Conservation (phyloP, 768 basidiomycete genomes). For the Astraeus odoratus region DNA sequence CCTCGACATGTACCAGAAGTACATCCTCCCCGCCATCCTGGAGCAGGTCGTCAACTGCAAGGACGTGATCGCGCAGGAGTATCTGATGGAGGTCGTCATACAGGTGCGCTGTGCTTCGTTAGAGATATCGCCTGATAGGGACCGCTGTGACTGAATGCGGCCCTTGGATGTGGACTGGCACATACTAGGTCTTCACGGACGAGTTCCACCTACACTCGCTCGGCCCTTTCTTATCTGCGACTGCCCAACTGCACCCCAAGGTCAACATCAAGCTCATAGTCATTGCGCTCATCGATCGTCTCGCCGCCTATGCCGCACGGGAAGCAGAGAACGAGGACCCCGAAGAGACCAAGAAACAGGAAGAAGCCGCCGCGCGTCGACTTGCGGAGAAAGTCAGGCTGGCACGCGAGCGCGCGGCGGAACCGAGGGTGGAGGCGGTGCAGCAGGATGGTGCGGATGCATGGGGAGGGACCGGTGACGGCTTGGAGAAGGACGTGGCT, state of each 20-base stretch:
- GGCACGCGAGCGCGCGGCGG: slow-evolving; percentile 58
- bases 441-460: slow-evolving; percentile 19
- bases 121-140: too few relatives aligned
- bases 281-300: slow-evolving; percentile 92
- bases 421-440: slow-evolving; percentile 33
- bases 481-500: slow-evolving; percentile 14
- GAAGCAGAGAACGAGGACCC: slow-evolving; percentile 97
- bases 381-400: slow-evolving; percentile 80
- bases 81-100: slow-evolving; percentile 99
- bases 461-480: slow-evolving; percentile 18
- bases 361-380: slow-evolving; percentile 86
- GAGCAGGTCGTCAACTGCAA: slow-evolving; percentile 99
- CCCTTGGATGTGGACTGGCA: background rate
- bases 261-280: slow-evolving; percentile 99
- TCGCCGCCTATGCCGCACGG: slow-evolving; percentile 92
- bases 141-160: too few relatives aligned
- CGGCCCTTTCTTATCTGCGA: slow-evolving; percentile 93
- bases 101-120: too few relatives aligned
- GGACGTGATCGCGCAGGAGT: slow-evolving; percentile 98
- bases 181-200: slow-evolving; percentile 84
- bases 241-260: slow-evolving; percentile 93
- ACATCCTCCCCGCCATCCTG: slow-evolving; percentile 85
- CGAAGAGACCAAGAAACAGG: slow-evolving; percentile 87
- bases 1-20: slow-evolving; percentile 79
- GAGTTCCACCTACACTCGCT: slow-evolving; percentile 96